Evolutionary conservation across 1,284 basidiomycete genomes (phyloP).

Genomic region (Cutaneotrichosporon dermatis): DNA sequence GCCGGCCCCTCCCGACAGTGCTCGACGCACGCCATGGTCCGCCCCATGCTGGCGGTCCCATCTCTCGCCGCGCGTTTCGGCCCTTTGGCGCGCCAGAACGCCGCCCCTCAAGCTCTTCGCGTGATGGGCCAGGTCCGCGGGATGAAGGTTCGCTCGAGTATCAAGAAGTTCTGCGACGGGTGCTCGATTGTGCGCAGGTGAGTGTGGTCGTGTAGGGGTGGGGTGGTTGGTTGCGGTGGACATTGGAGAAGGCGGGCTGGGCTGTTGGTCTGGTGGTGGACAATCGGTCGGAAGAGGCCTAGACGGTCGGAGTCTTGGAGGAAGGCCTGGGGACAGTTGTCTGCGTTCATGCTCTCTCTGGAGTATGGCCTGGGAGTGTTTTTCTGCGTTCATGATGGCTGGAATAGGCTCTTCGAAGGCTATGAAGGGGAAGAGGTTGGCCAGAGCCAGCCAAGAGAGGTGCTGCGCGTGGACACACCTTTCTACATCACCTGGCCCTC

Average conservation of each 20-base stretch:
- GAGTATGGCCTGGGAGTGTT: too few species aligned
- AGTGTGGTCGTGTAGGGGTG: conserved; percentile 13
- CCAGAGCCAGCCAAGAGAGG: too few species aligned
- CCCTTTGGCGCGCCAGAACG: background rate
- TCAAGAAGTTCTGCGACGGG: conserved; percentile 88
- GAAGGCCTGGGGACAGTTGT: too few species aligned
- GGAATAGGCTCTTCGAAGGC: too few species aligned
- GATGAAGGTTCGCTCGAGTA: conserved; percentile 94
- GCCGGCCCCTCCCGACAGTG: conserved; percentile 17
- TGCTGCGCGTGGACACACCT: too few species aligned
- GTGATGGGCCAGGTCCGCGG: conserved; percentile 55
- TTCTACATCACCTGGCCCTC: too few species aligned
- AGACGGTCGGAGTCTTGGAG: too few species aligned
- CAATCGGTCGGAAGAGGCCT: conserved; percentile 2
- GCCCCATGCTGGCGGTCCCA: conserved; percentile 2
- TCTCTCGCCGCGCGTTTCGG: conserved; percentile 2
- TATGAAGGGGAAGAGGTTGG: too few species aligned
- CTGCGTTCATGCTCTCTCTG: too few species aligned
- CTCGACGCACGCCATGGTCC: conserved; percentile 12
- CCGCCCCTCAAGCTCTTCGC: conserved; percentile 16
- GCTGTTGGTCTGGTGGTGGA: conserved; percentile 40
- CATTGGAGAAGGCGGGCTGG: background rate
- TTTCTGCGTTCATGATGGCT: too few species aligned
- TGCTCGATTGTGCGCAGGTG: conserved; percentile 69
- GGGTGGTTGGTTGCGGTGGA: background rate